Evolutionary conservation across 805 yeast species (phyloP).

Genomic region (Wickerhamiella parazyma): DNA sequence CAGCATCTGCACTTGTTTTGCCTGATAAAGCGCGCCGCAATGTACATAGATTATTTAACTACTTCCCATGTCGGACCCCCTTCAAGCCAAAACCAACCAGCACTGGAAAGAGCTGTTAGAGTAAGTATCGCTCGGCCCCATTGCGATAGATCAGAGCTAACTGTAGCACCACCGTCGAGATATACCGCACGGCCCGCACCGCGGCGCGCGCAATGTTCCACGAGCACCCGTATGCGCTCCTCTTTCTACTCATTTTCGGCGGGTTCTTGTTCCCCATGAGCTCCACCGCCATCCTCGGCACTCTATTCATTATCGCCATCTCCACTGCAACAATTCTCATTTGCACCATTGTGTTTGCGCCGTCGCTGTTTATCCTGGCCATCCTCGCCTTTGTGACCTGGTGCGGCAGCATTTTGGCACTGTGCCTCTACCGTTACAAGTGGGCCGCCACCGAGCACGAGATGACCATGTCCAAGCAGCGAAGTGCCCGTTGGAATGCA

Average conservation of each 20-base stretch:
- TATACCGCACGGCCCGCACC: constrained; percentile 3
- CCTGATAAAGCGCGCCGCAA: neutral
- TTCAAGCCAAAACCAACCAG: neutral
- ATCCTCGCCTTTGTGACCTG: constrained; percentile 10
- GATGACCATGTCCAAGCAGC: neutral
- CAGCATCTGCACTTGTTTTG: no score
- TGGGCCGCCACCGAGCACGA: constrained; percentile 1
- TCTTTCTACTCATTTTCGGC: constrained; percentile 10
- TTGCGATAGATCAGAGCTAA: neutral
- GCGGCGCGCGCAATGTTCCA: neutral
- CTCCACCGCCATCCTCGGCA: constrained; percentile 8
- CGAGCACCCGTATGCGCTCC: constrained; percentile 10
- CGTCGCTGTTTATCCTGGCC: constrained; percentile 10
- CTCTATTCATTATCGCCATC: constrained; percentile 5
- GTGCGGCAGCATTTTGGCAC: constrained; percentile 5
- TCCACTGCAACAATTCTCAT: constrained; percentile 7
- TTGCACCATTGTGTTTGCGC: constrained; percentile 12
- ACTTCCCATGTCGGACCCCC: neutral
- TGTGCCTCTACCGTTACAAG: constrained; percentile 11
- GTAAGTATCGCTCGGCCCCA: neutral
- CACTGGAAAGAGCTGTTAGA: neutral
- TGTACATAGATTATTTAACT: neutral
- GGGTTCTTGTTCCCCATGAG: constrained; percentile 11
- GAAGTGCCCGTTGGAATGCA: constrained; percentile 8
- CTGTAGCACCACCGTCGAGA: neutral